Conservation (phyloP, 257 asterid species). For the Solanum piurae region DNA sequence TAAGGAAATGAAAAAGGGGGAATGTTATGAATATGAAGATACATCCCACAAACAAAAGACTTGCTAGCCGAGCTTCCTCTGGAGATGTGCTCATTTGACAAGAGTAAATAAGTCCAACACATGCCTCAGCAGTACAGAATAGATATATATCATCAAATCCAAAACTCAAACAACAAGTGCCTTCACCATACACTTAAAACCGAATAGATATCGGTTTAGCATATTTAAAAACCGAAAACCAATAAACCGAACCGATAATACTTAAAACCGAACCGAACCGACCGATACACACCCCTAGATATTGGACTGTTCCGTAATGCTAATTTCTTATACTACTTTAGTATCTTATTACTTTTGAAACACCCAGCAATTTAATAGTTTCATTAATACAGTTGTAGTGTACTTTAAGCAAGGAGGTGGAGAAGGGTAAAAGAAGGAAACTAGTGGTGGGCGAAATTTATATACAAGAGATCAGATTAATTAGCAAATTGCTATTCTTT, state of each 20-base stretch:
- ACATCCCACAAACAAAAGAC: not conserved
- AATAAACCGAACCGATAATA: no score
- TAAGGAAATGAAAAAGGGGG: not conserved
- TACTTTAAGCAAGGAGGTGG: not conserved
- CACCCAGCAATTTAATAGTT: not conserved
- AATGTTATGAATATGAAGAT: not conserved
- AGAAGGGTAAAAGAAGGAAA: not conserved
- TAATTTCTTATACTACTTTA: not conserved
- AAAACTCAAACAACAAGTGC: not conserved
- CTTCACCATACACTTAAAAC: not conserved
- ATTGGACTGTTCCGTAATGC: not conserved
- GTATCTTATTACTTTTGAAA: not conserved
- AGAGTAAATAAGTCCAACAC: not conserved
- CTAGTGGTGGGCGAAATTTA: not conserved
- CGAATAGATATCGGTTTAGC: no score
- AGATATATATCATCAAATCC: not conserved
- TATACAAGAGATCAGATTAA: not conserved
- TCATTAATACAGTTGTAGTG: not conserved
- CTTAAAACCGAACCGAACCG: no score
- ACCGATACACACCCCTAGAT: not conserved
- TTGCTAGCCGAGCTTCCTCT: not conserved
- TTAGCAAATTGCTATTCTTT: not conserved
- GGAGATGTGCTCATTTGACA: not conserved
- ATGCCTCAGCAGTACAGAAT: not conserved
- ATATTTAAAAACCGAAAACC: no score